Evolutionary conservation across 2,329 filamentous ascomycete genomes (phyloP).

Genomic region (Botrytis sinoallii): DNA sequence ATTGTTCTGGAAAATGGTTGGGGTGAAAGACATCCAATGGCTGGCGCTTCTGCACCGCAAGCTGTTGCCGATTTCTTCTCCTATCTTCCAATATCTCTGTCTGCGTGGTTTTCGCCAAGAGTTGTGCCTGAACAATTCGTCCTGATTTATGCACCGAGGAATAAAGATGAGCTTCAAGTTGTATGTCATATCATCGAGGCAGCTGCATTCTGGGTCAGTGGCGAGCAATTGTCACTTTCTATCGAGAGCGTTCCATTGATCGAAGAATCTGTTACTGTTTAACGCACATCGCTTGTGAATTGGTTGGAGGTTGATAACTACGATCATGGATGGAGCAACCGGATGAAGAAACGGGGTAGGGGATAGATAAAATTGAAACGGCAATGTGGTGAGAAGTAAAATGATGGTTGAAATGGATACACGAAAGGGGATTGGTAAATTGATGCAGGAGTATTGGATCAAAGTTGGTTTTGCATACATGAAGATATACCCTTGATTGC

Average conservation of each 20-base stretch:
- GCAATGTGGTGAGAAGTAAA: not conserved
- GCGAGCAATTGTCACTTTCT: slow-evolving; percentile 28
- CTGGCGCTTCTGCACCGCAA: slow-evolving; percentile 53
- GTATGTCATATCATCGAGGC: slow-evolving; percentile 70
- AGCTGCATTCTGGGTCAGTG: slow-evolving; percentile 63
- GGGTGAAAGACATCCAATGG: slow-evolving; percentile 69
- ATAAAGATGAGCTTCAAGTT: slow-evolving; percentile 63
- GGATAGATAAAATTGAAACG: not conserved
- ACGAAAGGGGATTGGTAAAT: not conserved
- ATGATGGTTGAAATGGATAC: not conserved
- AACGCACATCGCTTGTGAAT: not conserved
- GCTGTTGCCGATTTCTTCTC: not conserved
- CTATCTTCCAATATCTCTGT: slow-evolving; percentile 1
- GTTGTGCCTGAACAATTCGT: slow-evolving; percentile 69
- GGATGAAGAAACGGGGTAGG: not conserved
- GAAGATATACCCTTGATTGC: slow-evolving; percentile 11
- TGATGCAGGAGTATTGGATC: slow-evolving; percentile 1
- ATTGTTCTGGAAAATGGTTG: slow-evolving; percentile 72
- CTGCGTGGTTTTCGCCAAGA: slow-evolving; percentile 6
- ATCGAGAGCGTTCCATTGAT: slow-evolving; percentile 19
- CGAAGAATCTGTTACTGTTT: not conserved
- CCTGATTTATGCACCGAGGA: slow-evolving; percentile 77
- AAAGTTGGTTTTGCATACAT: slow-evolving; percentile 13
- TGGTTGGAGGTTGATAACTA: not conserved
- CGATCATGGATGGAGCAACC: not conserved